Evolutionary conservation across 2,329 filamentous ascomycete genomes (phyloP).

Genomic region (Epichloe baconii): DNA sequence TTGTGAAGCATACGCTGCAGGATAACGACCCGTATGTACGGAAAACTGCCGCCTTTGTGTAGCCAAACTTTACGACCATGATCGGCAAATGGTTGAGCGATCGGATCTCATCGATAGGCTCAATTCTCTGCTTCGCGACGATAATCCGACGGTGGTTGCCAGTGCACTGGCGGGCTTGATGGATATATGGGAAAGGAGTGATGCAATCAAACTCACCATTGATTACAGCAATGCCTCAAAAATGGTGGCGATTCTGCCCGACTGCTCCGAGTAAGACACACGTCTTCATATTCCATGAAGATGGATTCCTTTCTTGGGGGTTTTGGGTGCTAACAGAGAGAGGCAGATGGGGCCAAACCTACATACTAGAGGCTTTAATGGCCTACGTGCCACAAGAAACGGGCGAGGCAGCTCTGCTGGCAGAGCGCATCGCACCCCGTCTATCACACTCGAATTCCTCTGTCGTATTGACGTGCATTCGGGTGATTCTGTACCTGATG

Average conservation of each 20-base stretch:
- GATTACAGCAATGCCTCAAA: conserved; percentile 97
- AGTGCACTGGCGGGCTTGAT: conserved; percentile 83
- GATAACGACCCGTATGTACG: conserved; percentile 92
- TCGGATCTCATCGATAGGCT: conserved; percentile 87
- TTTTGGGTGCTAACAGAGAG: background rate
- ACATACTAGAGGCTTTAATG: conserved; percentile 95
- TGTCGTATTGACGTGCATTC: conserved; percentile 89
- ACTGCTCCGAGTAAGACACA: conserved; percentile 78
- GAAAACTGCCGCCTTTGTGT: conserved; percentile 92
- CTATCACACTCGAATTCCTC: conserved; percentile 95
- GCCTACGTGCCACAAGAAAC: conserved; percentile 92
- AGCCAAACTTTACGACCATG: conserved; percentile 95
- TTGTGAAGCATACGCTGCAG: conserved; percentile 70
- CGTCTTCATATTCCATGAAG: background rate
- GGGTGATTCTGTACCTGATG: conserved; percentile 94
- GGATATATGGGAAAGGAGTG: conserved; percentile 97
- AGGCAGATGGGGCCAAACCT: conserved; percentile 89
- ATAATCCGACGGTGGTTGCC: conserved; percentile 94
- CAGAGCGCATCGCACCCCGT: conserved; percentile 88
- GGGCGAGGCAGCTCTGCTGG: conserved; percentile 74
- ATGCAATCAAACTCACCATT: conserved; percentile 94
- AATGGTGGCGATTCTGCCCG: conserved; percentile 88
- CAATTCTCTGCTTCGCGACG: conserved; percentile 80
- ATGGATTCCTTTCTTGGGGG: background rate
- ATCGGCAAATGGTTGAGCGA: conserved; percentile 74